Base-by-base conservation (phyloP, 1,284 basidiomycete genomes). In the Sporisorium scitamineum region DNA sequence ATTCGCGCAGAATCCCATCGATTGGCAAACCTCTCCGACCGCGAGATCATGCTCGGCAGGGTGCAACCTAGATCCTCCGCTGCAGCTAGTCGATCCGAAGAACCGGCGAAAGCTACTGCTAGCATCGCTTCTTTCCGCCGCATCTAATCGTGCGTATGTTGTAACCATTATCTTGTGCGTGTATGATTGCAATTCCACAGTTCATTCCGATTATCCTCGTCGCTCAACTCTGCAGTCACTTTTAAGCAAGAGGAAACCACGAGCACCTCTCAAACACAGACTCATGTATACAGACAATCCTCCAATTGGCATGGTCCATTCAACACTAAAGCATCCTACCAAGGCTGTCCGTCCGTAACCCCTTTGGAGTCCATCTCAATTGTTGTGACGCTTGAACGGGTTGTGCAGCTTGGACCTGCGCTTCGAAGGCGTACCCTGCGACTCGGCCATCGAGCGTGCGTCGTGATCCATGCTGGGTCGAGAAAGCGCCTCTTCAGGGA, bases 1-100 rank as follows among this genome's bases (percentile, higher is more conserved):
- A 87, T 95, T 32, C 88, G 94, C 60, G 88, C 90, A 71, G 95
- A 98, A 87, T 87, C 93, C 37, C 87, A 87, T 39, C 87, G 95
- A 48, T 87, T 97, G 26, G 92, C 94, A 80, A 82, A 83, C 29
- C 84, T 97, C 34, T 88, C 89, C 26, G 94, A 97, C 81, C 89
- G 90, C 58, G 89, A 89, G 57, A 88, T 97, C 57, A 87, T 92
- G 70, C 58, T 67, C 16, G 75, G 75, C 11, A 59, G 54, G 14
- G 26, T 60, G 6, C 39, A 70, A 5, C 60, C 63, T 13, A 67
- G 50, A 29, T 42, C 51, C 1, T 22, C 45, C 5, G 41, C 63
- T 18, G 37, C 54, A 39, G 54, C 32, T 3, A 69, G 57, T n/a
- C 27, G 61, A 8, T 60, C 61, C 16, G 64, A 67, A 39, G 57